Evolutionary conservation across 177 flowering plant genomes (phyloP), one percentile per base, ranked within the genome.

Genomic region (Telopea speciosissima): DNA sequence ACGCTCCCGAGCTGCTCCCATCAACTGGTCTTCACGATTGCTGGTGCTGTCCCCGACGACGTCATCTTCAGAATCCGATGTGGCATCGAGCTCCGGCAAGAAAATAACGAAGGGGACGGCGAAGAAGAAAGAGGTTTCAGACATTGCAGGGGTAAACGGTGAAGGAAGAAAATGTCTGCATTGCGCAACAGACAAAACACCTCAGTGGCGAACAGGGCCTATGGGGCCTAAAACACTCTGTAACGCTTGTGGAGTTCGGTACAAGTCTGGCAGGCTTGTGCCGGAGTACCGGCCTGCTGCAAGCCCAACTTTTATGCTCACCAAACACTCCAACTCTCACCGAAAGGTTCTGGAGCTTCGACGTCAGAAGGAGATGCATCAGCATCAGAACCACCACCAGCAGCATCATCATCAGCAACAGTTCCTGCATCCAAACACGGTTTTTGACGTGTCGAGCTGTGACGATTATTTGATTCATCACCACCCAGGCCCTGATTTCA

Each of bases 191-290:
- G 98, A 90, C 49, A 89, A 90, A 83, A 94, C 98, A 2, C 98
- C 98, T 45, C 98, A 94, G 70, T 94, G 98, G 98, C 76, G 98
- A 65, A 88, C 92, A 3, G 98, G 98, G 40, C 98, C 98, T 0
- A 79, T 90, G 93, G 98, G 98, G 13, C 97, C 97, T 2, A 94
- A 94, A 63, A 89, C 98, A 0, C 78, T 94, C 16, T 94, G 98
- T 67, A 94, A 92, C 33, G 98, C 98, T 0, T 94, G 98, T 49
- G 98, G 98, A 3, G 98, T 94, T n/a, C 80, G 98, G 28, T 92
- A 72, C 80, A 94, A 94, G 75, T 92, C 98, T 77, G 98, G 97
- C n/a, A 87, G 98, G 72, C 77, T 94, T 11, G 96, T 92, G 28
- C 92, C 97, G 70, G 98, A 94, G 62, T 94, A 94, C 81, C 85